Evolutionary conservation across 768 basidiomycete species (phyloP), one percentile per base, ranked within the genome.

Genomic region (Lactarius evosmus): DNA sequence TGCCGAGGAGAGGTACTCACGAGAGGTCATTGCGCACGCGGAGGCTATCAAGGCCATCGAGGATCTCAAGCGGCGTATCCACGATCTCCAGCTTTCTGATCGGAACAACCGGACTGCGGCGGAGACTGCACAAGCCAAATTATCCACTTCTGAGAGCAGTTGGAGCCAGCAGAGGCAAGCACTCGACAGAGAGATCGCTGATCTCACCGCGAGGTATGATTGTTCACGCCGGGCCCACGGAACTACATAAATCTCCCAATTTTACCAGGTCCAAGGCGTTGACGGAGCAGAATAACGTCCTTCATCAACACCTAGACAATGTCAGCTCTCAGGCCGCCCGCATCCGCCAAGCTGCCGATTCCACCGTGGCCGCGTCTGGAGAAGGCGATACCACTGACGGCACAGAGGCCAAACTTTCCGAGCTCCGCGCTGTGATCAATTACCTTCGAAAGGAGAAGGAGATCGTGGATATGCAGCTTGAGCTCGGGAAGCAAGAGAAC

Each of bases 401-500:
- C 63, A 70, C 77, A 3, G 88, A 90, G 66, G 79, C 79, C 2
- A 88, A 91, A 71, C 67, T 90, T 11, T 79, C 87, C 0, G 91
- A 93, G 67, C 75, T 93, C 25, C 87, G 89, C 32, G 83, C 88
- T 19, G 87, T 93, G 30, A 86, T 94, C 49, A 81, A 86, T 2
- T 95, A 91, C 74, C 77, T 95, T 36, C 83, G 93, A 46, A 92
- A 89, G 71, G 93, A 95, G 79, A 94, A 95, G 75, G 92, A 95
- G 72, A 93, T 95, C 58, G 88, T 91, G 51, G 93, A 95, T 68
- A 82, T 94, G 34, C 91, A 94, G 67, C 80, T 93, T 29, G 90
- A 94, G 69, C 83, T 95, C 54, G 82, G 86, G 78, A 88, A 83
- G 71, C 84, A 86, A 69, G 92, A 95, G 76, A 90, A 82, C 67